phyloP scores from a whole-genome alignment of 164 flowering plant species.

The Platanus orientalis region DNA sequence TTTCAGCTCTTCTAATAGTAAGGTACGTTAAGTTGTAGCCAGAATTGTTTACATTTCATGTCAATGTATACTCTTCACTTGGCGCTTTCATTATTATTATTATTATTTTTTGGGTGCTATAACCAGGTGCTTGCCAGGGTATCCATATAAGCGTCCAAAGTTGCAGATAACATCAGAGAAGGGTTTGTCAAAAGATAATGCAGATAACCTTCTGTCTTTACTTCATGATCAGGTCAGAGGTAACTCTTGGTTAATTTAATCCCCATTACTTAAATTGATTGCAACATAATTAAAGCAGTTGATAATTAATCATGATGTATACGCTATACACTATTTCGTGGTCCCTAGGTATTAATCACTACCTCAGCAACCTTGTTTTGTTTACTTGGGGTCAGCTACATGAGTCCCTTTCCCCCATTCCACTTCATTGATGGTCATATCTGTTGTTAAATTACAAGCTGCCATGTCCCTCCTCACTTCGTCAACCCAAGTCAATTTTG shows the following conservation, averaged over 20 bases:
- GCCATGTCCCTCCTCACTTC: no score
- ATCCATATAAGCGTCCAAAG: slow-evolving; percentile 91
- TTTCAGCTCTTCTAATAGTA: slow-evolving; percentile 66
- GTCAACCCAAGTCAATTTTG: no score
- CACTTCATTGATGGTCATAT: no score
- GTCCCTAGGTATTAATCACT: no score
- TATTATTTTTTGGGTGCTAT: not conserved
- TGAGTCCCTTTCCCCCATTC: no score
- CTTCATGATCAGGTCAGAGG: slow-evolving; percentile 74
- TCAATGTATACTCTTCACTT: not conserved
- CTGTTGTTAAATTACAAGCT: no score
- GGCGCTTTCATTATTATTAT: not conserved
- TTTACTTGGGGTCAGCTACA: no score
- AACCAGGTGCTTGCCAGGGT: slow-evolving; percentile 80
- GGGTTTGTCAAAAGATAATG: slow-evolving; percentile 62
- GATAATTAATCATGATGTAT: no score
- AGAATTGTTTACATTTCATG: not conserved
- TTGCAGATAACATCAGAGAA: slow-evolving; percentile 68
- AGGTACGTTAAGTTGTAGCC: slow-evolving; percentile 41
- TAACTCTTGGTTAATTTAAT: not conserved
- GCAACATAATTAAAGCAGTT: not conserved
- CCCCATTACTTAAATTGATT: not conserved
- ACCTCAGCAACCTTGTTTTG: no score
- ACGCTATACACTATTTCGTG: no score
- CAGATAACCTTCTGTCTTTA: slow-evolving; percentile 61